phyloP scores from a whole-genome alignment of 768 basidiomycete species.

The Mycena alexandri region DNA sequence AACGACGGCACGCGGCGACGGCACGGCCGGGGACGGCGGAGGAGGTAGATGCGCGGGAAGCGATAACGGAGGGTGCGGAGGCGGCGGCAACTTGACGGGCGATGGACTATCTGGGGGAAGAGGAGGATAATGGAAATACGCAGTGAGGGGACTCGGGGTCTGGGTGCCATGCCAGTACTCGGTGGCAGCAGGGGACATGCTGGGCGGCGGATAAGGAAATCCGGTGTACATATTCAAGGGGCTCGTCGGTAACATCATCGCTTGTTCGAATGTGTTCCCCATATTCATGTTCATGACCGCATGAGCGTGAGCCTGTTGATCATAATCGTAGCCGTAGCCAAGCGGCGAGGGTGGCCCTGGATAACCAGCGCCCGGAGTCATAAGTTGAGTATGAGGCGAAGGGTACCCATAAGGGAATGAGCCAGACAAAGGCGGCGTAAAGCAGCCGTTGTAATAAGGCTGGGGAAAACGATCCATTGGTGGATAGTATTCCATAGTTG shows the following conservation, averaged over 20 bases:
- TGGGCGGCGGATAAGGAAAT: constrained; percentile 22
- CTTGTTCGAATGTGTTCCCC: constrained; percentile 44
- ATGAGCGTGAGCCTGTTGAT: constrained; percentile 24
- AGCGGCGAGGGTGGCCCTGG: constrained; percentile 29
- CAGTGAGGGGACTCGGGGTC: constrained; percentile 22
- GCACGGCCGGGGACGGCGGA: constrained; percentile 10
- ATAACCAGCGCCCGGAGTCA: constrained; percentile 10
- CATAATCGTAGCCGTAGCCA: constrained; percentile 37
- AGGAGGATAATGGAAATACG: constrained; percentile 34
- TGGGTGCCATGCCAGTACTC: constrained; percentile 37
- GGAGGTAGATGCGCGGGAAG: constrained; percentile 16
- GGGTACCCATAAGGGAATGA: constrained; percentile 28
- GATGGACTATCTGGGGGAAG: constrained; percentile 30
- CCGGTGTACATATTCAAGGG: constrained; percentile 20
- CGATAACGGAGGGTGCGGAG: constrained; percentile 17
- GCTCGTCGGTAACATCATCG: constrained; percentile 39
- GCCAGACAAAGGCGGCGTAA: constrained; percentile 21
- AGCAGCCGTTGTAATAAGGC: constrained; percentile 29
- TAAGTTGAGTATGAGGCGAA: constrained; percentile 16
- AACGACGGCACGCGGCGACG: constrained; percentile 5
- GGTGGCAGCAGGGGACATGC: neutral
- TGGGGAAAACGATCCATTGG: constrained; percentile 30
- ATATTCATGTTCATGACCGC: constrained; percentile 27
- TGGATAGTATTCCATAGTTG: constrained; percentile 27
- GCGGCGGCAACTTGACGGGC: constrained; percentile 25